A percentile compares a stretch with the other conserved stretches of the same genome.
These are phyloP conservation scores for Nicotiana undulata DNA, from an alignment of 257 asterid species.

Conservation along the genomic window DNA sequence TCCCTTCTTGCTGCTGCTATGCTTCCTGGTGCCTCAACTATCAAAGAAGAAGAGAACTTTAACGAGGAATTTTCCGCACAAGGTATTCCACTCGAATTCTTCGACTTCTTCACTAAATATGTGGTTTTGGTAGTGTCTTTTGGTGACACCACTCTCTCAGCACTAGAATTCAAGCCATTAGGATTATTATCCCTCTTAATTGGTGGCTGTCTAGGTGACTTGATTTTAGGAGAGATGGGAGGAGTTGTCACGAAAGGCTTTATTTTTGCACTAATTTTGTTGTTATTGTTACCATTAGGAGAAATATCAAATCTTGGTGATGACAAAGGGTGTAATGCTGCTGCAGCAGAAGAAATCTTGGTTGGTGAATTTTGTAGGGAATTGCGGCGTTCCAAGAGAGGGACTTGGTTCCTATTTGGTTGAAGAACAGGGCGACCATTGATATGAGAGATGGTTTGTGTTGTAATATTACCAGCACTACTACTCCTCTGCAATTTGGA, in stretches of 20 bases:
- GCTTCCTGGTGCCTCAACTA: conserved; percentile 55
- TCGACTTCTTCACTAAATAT: conserved; percentile 30
- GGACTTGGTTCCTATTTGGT: conserved; percentile 38
- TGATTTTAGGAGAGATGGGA: conserved; percentile 31
- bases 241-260: conserved; percentile 13
- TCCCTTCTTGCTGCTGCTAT: conserved; percentile 81
- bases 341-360: not conserved
- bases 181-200: conserved; percentile 23
- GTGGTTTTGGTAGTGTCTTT: not conserved
- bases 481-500: conserved; percentile 24
- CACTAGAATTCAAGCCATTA: conserved; percentile 19
- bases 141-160: conserved; percentile 22
- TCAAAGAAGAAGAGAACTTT: conserved; percentile 30
- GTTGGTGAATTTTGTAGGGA: conserved; percentile 23
- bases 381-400: conserved; percentile 46
- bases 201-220: conserved; percentile 37
- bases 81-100: conserved; percentile 9
- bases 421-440: conserved; percentile 42
- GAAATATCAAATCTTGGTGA: too few relatives aligned
- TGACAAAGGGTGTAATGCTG: not conserved
- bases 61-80: conserved; percentile 9
- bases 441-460: conserved; percentile 20
- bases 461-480: too few relatives aligned
- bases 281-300: too few relatives aligned
- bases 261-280: not conserved